Percentiles rank a stretch among this genome's conserved stretches.
These are phyloP conservation scores for Symbiodinium pilosum DNA, from an alignment of 73 alveolate genomes.

Conservation along the genomic window DNA sequence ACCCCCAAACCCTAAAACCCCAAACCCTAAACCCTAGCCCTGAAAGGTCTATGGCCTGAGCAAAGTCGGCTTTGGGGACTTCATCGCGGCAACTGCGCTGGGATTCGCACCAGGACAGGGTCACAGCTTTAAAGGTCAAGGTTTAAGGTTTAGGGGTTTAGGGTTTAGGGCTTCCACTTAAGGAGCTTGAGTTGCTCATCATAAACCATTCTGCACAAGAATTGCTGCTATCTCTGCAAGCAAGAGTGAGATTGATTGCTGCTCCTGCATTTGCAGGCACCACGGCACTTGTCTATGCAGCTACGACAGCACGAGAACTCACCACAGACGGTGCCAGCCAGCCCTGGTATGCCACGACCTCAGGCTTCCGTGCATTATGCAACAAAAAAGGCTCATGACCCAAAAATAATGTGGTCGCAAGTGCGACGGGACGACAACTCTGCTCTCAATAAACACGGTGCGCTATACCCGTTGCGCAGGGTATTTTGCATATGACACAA, in stretches of 20 bases:
- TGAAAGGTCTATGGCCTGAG: slow-evolving; percentile 71
- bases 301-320: slow-evolving; percentile 78
- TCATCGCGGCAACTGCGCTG: slow-evolving; percentile 68
- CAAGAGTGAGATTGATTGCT: not conserved
- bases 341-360: slow-evolving; percentile 55
- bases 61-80: slow-evolving; percentile 35
- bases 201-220: not conserved
- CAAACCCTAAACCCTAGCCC: too few species aligned
- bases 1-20: too few species aligned
- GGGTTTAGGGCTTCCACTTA: too few species aligned
- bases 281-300: slow-evolving; percentile 79
- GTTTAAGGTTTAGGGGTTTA: too few species aligned
- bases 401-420: too few species aligned
- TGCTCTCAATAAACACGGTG: not conserved
- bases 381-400: too few species aligned
- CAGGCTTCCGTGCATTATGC: not conserved
- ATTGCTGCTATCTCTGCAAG: not conserved
- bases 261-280: slow-evolving; percentile 5
- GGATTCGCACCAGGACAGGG: slow-evolving; percentile 94
- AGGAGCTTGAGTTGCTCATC: too few species aligned
- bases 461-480: not conserved
- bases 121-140: too few species aligned
- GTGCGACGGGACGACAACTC: not conserved
- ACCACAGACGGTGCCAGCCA: slow-evolving; percentile 84
- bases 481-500: too few species aligned